Evolutionary conservation across 495 filamentous ascomycete species (phyloP).

Genomic region (Neurospora tetraspora): DNA sequence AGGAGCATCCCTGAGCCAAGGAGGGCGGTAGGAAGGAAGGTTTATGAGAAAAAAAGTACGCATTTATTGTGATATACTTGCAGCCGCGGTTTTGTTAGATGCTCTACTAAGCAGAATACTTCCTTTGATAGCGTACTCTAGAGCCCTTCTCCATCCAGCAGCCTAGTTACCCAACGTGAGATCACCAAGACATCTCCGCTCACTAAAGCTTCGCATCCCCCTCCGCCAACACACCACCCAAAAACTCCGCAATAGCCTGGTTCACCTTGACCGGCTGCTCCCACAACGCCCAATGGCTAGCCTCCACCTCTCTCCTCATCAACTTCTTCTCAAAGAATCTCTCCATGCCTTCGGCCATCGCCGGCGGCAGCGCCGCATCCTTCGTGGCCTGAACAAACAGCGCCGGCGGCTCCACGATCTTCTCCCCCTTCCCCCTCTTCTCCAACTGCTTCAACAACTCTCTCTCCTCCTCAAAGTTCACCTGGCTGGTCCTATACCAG

Average conservation of each 20-base stretch:
- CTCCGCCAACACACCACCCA: conserved; percentile 14
- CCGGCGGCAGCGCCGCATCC: conserved; percentile 57
- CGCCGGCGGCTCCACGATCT: conserved; percentile 50
- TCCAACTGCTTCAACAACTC: conserved; percentile 24
- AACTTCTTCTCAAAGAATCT: conserved; percentile 50
- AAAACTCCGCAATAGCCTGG: conserved; percentile 27
- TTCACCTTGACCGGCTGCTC: conserved; percentile 50
- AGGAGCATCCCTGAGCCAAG: not conserved
- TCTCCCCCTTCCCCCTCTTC: conserved; percentile 7
- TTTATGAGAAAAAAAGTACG: not conserved
- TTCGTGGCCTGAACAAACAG: conserved; percentile 65
- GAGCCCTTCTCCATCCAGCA: not conserved
- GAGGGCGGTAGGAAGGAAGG: not conserved
- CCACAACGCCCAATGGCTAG: conserved; percentile 61
- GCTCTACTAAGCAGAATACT: not conserved
- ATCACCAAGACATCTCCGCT: not conserved
- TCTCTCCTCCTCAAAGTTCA: conserved; percentile 71
- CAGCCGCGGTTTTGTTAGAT: not conserved
- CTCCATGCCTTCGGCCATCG: conserved; percentile 58
- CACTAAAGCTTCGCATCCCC: not conserved
- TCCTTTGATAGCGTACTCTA: not conserved
- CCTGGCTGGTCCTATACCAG: conserved; percentile 67
- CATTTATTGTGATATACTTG: not conserved
- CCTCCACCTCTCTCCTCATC: conserved; percentile 46
- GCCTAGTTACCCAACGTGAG: not conserved